These are phyloP conservation scores for Penicillium robsamsonii DNA, from an alignment of 495 filamentous ascomycete species.

Conservation along the genomic window DNA sequence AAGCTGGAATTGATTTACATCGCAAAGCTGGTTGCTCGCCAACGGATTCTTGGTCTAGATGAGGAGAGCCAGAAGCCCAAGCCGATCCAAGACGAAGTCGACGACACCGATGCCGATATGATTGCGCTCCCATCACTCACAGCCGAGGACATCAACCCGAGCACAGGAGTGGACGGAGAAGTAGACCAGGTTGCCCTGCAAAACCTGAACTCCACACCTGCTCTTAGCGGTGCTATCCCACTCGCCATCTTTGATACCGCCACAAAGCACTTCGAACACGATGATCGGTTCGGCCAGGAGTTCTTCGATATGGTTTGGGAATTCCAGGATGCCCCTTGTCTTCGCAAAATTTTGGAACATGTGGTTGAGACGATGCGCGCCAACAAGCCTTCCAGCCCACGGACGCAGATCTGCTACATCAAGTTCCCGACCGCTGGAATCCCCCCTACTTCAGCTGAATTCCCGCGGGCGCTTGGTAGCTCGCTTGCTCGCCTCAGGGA, in stretches of 20 bases:
- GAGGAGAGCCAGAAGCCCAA: conserved; percentile 42
- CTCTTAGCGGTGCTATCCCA: conserved; percentile 85
- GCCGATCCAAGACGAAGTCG: conserved; percentile 34
- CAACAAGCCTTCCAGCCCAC: conserved; percentile 54
- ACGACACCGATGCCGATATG: conserved; percentile 50
- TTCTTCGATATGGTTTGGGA: conserved; percentile 79
- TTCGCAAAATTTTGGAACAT: conserved; percentile 69
- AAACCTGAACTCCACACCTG: conserved; percentile 72
- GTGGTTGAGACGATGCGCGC: conserved; percentile 64
- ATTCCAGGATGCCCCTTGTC: conserved; percentile 63
- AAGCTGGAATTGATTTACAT: conserved; percentile 92
- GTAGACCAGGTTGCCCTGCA: conserved; percentile 53
- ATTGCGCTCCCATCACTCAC: conserved; percentile 62
- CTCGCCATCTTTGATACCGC: conserved; percentile 88
- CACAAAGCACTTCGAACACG: conserved; percentile 68
- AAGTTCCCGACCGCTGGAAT: conserved; percentile 67
- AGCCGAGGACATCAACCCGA: conserved; percentile 64
- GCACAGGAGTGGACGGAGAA: conserved; percentile 48
- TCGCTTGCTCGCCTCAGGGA: conserved; percentile 60
- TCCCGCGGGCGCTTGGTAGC: conserved; percentile 67
- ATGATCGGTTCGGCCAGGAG: conserved; percentile 59
- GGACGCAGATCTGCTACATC: conserved; percentile 66
- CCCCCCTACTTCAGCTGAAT: conserved; percentile 59
- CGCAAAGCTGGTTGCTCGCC: conserved; percentile 68
- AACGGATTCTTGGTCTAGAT: conserved; percentile 69